A percentile compares a stretch with the other conserved stretches of the same genome.
Evolutionary conservation across 768 basidiomycete species (phyloP).

Genomic region (Agrocybe chaxingu): DNA sequence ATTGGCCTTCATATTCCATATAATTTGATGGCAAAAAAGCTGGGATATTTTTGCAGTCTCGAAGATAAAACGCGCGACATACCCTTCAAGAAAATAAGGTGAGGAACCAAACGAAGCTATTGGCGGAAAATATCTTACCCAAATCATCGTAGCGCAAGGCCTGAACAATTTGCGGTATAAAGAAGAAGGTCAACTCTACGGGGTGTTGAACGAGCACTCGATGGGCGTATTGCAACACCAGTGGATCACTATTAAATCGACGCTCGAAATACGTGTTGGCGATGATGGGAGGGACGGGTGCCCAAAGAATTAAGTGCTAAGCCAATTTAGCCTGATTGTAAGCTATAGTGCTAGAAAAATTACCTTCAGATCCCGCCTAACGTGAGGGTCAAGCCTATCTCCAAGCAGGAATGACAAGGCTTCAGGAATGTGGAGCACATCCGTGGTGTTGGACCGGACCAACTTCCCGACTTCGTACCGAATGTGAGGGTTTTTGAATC

Average conservation of each 20-base stretch:
- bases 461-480: slow-evolving; percentile 72
- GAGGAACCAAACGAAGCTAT: background rate
- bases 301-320: slow-evolving; percentile 87
- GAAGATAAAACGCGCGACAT: slow-evolving; percentile 92
- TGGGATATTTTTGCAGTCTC: slow-evolving; percentile 98
- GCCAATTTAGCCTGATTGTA: background rate
- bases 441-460: slow-evolving; percentile 67
- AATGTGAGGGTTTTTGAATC: slow-evolving; percentile 70
- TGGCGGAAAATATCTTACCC: slow-evolving; percentile 41
- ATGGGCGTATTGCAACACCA: slow-evolving; percentile 94
- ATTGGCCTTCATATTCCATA: slow-evolving; percentile 99
- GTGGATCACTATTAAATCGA: slow-evolving; percentile 77
- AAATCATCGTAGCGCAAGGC: slow-evolving; percentile 87
- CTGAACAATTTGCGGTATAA: slow-evolving; percentile 97
- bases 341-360: background rate
- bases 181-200: slow-evolving; percentile 95
- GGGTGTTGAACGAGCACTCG: slow-evolving; percentile 93
- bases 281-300: slow-evolving; percentile 78
- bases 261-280: slow-evolving; percentile 85
- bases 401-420: slow-evolving; percentile 80
- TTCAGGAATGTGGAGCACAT: slow-evolving; percentile 74
- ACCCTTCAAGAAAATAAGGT: slow-evolving; percentile 47
- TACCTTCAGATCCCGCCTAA: slow-evolving; percentile 76
- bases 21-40: slow-evolving; percentile 97
- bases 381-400: slow-evolving; percentile 54